Conservation (phyloP, 2,329 filamentous ascomycete genomes). For the Pseudogymnoascus verrucosus region DNA sequence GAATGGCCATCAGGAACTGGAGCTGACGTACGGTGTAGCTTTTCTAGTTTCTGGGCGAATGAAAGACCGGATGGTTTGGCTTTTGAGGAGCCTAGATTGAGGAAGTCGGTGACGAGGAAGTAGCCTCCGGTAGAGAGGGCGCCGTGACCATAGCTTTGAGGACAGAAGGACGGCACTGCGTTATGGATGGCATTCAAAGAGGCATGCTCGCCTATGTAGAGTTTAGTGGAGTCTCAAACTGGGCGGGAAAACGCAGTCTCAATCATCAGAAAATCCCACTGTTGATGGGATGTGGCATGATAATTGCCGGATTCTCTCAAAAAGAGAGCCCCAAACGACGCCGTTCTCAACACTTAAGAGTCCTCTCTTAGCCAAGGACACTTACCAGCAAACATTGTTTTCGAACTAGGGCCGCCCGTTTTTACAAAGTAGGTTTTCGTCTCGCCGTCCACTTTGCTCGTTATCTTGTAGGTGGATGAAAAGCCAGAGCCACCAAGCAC, state of each 20-base stretch:
- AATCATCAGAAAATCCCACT: background rate
- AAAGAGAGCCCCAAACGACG: background rate
- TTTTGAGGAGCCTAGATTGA: conserved; percentile 48
- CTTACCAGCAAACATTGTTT: conserved; percentile 61
- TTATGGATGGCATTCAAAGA: conserved; percentile 76
- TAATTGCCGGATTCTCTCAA: background rate
- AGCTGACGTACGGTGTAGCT: conserved; percentile 68
- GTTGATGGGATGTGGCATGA: background rate
- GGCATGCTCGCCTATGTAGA: conserved; percentile 61
- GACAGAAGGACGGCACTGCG: conserved; percentile 66
- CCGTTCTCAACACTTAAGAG: background rate
- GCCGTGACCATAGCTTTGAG: conserved; percentile 67
- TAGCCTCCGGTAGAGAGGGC: conserved; percentile 34
- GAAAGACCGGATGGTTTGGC: conserved; percentile 39
- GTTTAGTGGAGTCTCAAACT: conserved; percentile 26
- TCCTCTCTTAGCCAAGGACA: background rate
- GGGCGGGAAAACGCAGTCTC: background rate
- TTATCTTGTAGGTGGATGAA: conserved; percentile 57
- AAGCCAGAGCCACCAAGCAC: conserved; percentile 59
- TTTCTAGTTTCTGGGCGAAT: conserved; percentile 69
- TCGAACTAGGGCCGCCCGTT: conserved; percentile 53
- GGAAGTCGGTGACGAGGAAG: conserved; percentile 70
- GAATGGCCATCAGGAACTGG: conserved; percentile 52
- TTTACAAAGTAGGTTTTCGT: conserved; percentile 59
- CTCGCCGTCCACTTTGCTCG: conserved; percentile 27